Conservation (phyloP, 2,329 filamentous ascomycete species). For the Hirsutella minnesotensis region DNA sequence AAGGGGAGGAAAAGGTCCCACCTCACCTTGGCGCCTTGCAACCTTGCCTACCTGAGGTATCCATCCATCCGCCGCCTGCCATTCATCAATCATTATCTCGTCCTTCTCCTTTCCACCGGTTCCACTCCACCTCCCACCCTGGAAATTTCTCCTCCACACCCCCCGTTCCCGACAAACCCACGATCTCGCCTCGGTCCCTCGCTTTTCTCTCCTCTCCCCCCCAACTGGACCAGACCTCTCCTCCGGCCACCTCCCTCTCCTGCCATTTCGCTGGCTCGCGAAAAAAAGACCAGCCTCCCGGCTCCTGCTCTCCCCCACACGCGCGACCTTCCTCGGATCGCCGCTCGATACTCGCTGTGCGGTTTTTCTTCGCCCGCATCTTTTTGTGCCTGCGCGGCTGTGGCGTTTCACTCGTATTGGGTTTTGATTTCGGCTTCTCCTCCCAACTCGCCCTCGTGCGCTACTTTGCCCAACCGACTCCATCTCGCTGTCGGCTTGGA, state of each 20-base stretch:
- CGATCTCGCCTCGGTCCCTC: constrained; percentile 4
- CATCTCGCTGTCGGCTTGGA: background rate
- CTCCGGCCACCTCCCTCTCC: background rate
- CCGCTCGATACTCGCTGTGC: constrained; percentile 4
- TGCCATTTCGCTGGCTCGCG: constrained; percentile 4
- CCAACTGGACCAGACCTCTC: constrained; percentile 3
- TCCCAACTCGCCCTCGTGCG: background rate
- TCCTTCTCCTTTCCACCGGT: constrained; percentile 8
- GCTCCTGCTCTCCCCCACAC: background rate
- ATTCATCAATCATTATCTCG: constrained; percentile 1
- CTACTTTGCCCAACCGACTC: background rate
- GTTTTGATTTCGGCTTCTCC: background rate
- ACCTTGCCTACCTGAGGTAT: no score
- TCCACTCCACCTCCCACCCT: constrained; percentile 4
- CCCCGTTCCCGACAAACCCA: constrained; percentile 5
- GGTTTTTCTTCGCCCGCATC: constrained; percentile 6
- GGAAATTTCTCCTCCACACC: constrained; percentile 9
- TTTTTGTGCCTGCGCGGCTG: constrained; percentile 4
- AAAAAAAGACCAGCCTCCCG: background rate
- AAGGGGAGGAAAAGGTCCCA: no score
- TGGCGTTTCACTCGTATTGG: constrained; percentile 4
- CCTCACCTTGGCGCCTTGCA: no score
- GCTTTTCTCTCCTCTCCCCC: background rate
- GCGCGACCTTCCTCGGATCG: background rate
- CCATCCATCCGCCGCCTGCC: no score